Evolutionary conservation across 2,329 filamentous ascomycete species (phyloP).

Genomic region (Aschersonia sp.): DNA sequence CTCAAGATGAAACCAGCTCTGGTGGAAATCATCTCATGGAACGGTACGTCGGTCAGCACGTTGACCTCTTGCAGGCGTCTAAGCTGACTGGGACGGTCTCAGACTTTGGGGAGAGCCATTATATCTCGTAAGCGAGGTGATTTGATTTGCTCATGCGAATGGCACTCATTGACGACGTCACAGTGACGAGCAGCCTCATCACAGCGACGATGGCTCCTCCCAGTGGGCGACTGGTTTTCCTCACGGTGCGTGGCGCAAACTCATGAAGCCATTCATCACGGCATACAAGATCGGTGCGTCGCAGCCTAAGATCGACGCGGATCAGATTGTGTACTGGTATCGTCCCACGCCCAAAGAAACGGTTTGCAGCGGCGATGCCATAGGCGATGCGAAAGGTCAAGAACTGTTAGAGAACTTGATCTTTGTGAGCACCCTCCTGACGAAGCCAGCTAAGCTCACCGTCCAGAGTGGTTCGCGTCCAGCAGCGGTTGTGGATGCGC

Average conservation of each 20-base stretch:
- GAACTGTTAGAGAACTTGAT: slow-evolving; percentile 9
- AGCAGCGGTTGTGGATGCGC: slow-evolving; percentile 6
- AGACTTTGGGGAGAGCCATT: slow-evolving; percentile 11
- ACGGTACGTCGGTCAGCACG: slow-evolving; percentile 4
- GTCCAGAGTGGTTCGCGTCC: slow-evolving; percentile 7
- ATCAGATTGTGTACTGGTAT: slow-evolving; percentile 12
- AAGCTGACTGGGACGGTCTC: background rate
- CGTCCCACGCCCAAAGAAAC: slow-evolving; percentile 8
- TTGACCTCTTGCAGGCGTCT: background rate
- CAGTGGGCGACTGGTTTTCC: slow-evolving; percentile 30
- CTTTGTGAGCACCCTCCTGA: slow-evolving; percentile 10
- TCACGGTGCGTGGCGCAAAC: slow-evolving; percentile 16
- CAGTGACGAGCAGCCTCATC: slow-evolving; percentile 9
- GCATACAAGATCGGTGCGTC: slow-evolving; percentile 9
- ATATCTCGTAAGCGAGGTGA: slow-evolving; percentile 7
- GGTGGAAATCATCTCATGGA: slow-evolving; percentile 10
- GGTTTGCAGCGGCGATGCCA: slow-evolving; percentile 6
- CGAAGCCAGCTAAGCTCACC: slow-evolving; percentile 7
- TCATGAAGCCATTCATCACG: slow-evolving; percentile 9
- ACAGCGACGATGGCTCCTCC: slow-evolving; percentile 28
- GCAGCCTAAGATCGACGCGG: slow-evolving; percentile 6
- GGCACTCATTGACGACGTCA: too few species aligned
- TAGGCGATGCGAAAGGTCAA: slow-evolving; percentile 7
- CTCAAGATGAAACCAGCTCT: slow-evolving; percentile 9
- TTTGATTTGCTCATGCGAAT: too few species aligned